phyloP scores from a whole-genome alignment of 75 land plant species.

The Adiantum capillusveneris region DNA sequence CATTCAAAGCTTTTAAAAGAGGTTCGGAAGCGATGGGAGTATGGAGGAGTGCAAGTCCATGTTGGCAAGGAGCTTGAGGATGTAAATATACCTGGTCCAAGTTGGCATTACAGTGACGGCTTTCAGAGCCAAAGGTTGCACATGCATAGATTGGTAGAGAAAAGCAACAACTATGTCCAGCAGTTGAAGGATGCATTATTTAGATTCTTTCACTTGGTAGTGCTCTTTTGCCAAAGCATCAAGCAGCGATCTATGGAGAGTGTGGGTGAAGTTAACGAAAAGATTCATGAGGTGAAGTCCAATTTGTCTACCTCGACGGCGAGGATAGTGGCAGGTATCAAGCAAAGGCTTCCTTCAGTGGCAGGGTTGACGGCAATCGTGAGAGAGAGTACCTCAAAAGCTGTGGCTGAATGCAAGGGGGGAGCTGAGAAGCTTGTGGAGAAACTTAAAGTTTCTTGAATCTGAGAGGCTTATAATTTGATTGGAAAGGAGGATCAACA shows the following conservation, averaged over 20 bases:
- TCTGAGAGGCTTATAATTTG: too few species aligned
- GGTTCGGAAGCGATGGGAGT: conserved; percentile 85
- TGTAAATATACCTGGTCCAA: conserved; percentile 30
- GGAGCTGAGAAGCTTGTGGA: conserved; percentile 73
- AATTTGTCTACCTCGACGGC: conserved; percentile 1
- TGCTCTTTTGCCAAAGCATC: conserved; percentile 18
- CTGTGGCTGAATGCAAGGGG: conserved; percentile 66
- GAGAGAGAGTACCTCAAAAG: conserved; percentile 45
- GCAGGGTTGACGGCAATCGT: conserved; percentile 13
- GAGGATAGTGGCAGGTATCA: conserved; percentile 22
- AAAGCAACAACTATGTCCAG: conserved; percentile 29
- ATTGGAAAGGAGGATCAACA: too few species aligned
- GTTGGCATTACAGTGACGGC: conserved; percentile 32
- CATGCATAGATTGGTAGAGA: conserved; percentile 15
- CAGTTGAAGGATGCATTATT: conserved; percentile 37
- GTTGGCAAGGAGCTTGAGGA: conserved; percentile 64
- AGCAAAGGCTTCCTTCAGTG: conserved; percentile 21
- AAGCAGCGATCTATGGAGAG: conserved; percentile 19
- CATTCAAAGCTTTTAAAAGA: conserved; percentile 73
- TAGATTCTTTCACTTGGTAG: conserved; percentile 33
- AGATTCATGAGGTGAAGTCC: conserved; percentile 9
- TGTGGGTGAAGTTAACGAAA: conserved; percentile 10
- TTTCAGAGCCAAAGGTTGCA: conserved; percentile 6
- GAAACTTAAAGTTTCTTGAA: conserved; percentile 45
- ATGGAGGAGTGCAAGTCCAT: conserved; percentile 54